A percentile compares a stretch with the other conserved stretches of the same genome.
These are phyloP conservation scores for Neopestalotiopsis clavispora DNA, from an alignment of 2,329 filamentous ascomycete genomes.

Conservation along the genomic window DNA sequence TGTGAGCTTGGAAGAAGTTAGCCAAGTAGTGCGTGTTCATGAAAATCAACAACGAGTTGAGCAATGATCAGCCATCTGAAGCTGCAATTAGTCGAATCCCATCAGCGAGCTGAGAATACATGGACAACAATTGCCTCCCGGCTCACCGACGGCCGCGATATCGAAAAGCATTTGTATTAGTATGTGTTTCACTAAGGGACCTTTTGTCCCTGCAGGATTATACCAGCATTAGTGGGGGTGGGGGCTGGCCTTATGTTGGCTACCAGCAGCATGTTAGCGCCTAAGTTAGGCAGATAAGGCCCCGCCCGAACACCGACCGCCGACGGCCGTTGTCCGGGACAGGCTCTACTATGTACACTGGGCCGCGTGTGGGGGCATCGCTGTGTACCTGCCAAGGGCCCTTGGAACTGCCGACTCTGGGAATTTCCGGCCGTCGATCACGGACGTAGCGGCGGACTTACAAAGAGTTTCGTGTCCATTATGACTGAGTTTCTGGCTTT, in stretches of 20 bases:
- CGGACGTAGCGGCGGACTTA: background rate
- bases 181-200: background rate
- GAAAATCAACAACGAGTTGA: background rate
- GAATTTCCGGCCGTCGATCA: background rate
- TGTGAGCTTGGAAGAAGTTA: too few relatives aligned
- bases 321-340: background rate
- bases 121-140: background rate
- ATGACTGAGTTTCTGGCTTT: background rate
- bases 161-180: too few relatives aligned
- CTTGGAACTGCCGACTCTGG: background rate
- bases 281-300: background rate
- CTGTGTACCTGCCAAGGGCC: background rate
- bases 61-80: background rate
- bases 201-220: background rate
- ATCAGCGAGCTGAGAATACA: background rate
- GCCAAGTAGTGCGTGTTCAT: too few relatives aligned
- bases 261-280: background rate
- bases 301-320: background rate
- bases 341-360: too few relatives aligned
- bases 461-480: background rate
- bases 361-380: background rate
- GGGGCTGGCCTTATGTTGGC: background rate
- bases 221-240: background rate
- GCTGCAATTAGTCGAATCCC: background rate
- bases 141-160: background rate